Conservation (phyloP, 1,139 yeast species). For the Trichomonascaceae sp. region DNA sequence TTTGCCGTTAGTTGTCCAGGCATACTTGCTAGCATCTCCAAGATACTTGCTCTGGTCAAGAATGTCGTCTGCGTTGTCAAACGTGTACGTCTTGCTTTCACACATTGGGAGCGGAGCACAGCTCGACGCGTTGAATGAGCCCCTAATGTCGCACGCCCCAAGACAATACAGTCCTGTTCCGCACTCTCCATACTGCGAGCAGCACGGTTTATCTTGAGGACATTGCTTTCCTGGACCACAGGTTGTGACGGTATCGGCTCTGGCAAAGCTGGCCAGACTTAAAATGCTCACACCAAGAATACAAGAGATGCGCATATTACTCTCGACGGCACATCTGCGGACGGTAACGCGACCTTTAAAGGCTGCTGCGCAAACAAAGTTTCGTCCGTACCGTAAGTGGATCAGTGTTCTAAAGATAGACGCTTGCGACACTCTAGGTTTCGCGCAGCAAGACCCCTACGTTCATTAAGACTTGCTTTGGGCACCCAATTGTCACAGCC, state of each 20-base stretch:
- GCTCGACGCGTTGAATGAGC: slow-evolving; percentile 45
- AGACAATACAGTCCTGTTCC: slow-evolving; percentile 72
- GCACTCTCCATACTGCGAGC: slow-evolving; percentile 75
- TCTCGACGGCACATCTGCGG: too few species aligned
- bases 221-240: slow-evolving; percentile 45
- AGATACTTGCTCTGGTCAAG: slow-evolving; percentile 37
- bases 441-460: too few species aligned
- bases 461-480: too few species aligned
- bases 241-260: slow-evolving; percentile 5
- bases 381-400: too few species aligned
- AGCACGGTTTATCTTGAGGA: slow-evolving; percentile 65
- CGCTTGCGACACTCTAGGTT: too few species aligned
- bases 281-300: too few species aligned
- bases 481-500: too few species aligned
- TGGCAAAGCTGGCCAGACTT: too few species aligned
- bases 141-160: slow-evolving; percentile 68
- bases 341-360: too few species aligned
- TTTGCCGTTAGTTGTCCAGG: slow-evolving; percentile 69
- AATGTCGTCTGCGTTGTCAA: slow-evolving; percentile 20
- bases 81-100: slow-evolving; percentile 10
- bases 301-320: too few species aligned
- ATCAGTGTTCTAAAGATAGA: too few species aligned
- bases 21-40: slow-evolving; percentile 55
- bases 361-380: too few species aligned
- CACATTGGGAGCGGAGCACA: slow-evolving; percentile 51